phyloP scores from a whole-genome alignment of 208 protist species.

The Naegleria fowleri region DNA sequence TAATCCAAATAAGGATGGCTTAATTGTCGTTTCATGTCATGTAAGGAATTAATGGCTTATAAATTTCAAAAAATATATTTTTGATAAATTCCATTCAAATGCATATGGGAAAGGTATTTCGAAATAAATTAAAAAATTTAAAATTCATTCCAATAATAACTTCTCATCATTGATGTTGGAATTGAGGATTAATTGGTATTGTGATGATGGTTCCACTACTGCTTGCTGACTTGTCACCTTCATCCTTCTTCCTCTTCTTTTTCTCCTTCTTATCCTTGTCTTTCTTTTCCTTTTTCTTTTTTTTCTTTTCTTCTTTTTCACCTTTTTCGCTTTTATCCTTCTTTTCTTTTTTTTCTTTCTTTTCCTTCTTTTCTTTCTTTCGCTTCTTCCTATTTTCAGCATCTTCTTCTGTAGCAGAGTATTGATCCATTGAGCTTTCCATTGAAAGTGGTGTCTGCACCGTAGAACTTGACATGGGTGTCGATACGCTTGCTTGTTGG shows the following conservation, averaged over 20 bases:
- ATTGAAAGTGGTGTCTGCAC: not conserved
- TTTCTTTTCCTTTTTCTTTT: not conserved
- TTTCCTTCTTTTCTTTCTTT: not conserved
- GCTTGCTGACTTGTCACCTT: not conserved
- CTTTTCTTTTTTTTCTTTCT: slow-evolving; percentile 6
- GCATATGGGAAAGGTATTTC: too few relatives aligned
- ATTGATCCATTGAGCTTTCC: not conserved
- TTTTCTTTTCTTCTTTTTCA: not conserved
- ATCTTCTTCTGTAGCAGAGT: not conserved
- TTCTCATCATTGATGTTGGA: not conserved
- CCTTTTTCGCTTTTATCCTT: not conserved
- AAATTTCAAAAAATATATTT: too few relatives aligned
- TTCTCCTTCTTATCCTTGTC: not conserved
- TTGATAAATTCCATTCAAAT: too few relatives aligned
- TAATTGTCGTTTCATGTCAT: too few relatives aligned
- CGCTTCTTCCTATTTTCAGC: not conserved
- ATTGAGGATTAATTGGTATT: not conserved
- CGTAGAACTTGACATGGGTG: not conserved
- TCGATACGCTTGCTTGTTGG: not conserved
- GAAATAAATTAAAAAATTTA: too few relatives aligned
- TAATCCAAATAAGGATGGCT: too few relatives aligned
- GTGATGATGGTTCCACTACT: not conserved
- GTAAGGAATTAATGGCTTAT: too few relatives aligned
- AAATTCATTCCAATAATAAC: too few relatives aligned
- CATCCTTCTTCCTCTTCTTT: not conserved